phyloP scores from a whole-genome alignment of 2,329 filamentous ascomycete species.

The Daldinia eschscholtzii region DNA sequence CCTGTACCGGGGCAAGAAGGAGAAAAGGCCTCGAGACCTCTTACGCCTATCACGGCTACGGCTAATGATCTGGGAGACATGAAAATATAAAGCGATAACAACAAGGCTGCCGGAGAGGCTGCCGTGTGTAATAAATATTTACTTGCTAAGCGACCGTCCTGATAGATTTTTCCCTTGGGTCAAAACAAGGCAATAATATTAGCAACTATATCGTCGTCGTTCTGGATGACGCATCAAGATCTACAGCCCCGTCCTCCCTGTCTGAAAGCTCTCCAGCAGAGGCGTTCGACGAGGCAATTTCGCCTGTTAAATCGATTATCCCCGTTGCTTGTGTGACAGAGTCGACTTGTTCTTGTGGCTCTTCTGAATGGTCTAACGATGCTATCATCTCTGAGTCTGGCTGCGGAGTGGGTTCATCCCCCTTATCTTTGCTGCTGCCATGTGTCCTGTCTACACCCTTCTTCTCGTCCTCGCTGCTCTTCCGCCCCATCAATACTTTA shows the following conservation, averaged over 20 bases:
- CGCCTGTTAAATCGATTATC: conserved; percentile 38
- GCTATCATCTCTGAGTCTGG: conserved; percentile 31
- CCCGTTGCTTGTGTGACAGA: not conserved
- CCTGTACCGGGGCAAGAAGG: conserved; percentile 53
- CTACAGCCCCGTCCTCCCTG: conserved; percentile 11
- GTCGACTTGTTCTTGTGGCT: conserved; percentile 9
- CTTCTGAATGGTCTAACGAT: conserved; percentile 14
- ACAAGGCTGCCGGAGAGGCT: conserved; percentile 22
- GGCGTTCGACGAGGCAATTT: conserved; percentile 16
- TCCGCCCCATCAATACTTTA: conserved; percentile 57
- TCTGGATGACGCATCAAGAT: conserved; percentile 23
- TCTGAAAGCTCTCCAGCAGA: conserved; percentile 11
- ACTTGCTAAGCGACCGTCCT: conserved; percentile 3
- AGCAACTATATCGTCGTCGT: conserved; percentile 24
- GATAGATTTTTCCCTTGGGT: conserved; percentile 22
- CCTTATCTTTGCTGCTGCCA: conserved; percentile 17
- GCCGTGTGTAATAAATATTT: conserved; percentile 16
- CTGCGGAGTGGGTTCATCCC: conserved; percentile 17
- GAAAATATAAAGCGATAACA: conserved; percentile 51
- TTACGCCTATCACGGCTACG: conserved; percentile 50
- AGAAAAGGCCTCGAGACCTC: conserved; percentile 48
- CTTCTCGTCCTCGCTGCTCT: conserved; percentile 45
- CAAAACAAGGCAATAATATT: conserved; percentile 6
- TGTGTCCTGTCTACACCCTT: conserved; percentile 35
- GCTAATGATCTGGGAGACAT: conserved; percentile 55